phyloP scores from a whole-genome alignment of 2,329 filamentous ascomycete genomes.

The Lasiodiplodia hormozganensis region DNA sequence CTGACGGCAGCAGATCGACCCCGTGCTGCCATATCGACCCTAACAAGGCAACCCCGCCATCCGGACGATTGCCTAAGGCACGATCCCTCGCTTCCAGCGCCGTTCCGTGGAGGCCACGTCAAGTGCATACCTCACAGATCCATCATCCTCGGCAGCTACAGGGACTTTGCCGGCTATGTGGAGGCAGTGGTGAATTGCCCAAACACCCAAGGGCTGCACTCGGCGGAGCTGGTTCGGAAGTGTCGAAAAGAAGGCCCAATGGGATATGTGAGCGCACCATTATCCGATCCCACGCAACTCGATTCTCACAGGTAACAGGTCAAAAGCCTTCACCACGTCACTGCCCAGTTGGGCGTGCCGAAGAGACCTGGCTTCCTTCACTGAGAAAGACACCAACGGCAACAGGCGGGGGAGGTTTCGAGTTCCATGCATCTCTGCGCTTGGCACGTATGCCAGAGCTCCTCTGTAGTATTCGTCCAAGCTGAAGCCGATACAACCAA shows the following conservation, averaged over 20 bases:
- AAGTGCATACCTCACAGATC: not conserved
- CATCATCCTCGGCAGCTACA: not conserved
- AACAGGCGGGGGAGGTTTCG: not conserved
- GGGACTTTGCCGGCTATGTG: not conserved
- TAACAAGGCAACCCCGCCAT: not conserved
- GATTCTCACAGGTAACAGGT: not conserved
- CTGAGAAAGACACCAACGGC: not conserved
- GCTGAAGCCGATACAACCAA: not conserved
- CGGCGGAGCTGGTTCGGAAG: not conserved
- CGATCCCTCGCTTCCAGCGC: not conserved
- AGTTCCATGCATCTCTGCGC: not conserved
- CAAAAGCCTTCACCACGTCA: not conserved
- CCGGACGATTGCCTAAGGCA: not conserved
- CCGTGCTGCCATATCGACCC: no score
- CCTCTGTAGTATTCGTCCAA: not conserved
- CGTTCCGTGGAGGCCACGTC: not conserved
- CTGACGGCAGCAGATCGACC: no score
- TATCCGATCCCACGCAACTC: not conserved
- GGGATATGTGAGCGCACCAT: not conserved
- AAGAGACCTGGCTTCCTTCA: not conserved
- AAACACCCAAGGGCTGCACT: not conserved
- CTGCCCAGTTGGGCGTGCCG: not conserved
- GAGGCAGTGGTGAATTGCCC: not conserved
- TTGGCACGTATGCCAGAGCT: not conserved
- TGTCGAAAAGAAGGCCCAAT: not conserved